phyloP scores from a whole-genome alignment of 495 filamentous ascomycete genomes.

The Bacidia rubella region DNA sequence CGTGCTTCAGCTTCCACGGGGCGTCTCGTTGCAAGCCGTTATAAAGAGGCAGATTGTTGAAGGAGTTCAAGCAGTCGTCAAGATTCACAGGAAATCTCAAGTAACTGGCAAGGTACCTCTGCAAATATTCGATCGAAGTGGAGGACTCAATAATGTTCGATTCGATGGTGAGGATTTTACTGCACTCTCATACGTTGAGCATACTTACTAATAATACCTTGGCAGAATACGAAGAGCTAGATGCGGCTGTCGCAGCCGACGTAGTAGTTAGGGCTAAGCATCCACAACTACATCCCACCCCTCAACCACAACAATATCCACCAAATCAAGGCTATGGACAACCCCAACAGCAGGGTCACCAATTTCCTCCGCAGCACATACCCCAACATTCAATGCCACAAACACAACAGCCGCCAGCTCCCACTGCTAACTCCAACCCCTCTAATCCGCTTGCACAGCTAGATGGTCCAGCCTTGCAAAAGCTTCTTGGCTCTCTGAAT shows the following conservation, averaged over 20 bases:
- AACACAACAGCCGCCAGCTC: constrained; percentile 9
- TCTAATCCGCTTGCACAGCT: constrained; percentile 47
- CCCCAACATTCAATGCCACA: constrained; percentile 23
- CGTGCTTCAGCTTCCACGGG: constrained; percentile 62
- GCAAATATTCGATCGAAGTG: constrained; percentile 72
- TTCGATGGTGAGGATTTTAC: constrained; percentile 48
- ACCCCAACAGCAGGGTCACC: constrained; percentile 21
- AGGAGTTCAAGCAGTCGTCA: constrained; percentile 74
- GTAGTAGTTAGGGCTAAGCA: constrained; percentile 66
- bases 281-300: constrained; percentile 29
- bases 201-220: constrained; percentile 1
- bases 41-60: constrained; percentile 77
- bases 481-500: constrained; percentile 49
- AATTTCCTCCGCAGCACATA: constrained; percentile 23
- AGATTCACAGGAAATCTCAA: constrained; percentile 56
- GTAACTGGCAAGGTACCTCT: constrained; percentile 56
- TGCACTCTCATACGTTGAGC: not conserved
- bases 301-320: constrained; percentile 30
- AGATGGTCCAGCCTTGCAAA: constrained; percentile 58
- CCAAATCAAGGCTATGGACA: constrained; percentile 33
- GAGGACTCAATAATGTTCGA: constrained; percentile 52
- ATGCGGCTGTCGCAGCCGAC: constrained; percentile 61
- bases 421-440: constrained; percentile 31
- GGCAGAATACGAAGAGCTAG: constrained; percentile 66
- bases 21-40: constrained; percentile 56